A percentile compares a stretch with the other conserved stretches of the same genome.
Evolutionary conservation across 768 basidiomycete species (phyloP).

Genomic region (Boletus pseudopeckii): DNA sequence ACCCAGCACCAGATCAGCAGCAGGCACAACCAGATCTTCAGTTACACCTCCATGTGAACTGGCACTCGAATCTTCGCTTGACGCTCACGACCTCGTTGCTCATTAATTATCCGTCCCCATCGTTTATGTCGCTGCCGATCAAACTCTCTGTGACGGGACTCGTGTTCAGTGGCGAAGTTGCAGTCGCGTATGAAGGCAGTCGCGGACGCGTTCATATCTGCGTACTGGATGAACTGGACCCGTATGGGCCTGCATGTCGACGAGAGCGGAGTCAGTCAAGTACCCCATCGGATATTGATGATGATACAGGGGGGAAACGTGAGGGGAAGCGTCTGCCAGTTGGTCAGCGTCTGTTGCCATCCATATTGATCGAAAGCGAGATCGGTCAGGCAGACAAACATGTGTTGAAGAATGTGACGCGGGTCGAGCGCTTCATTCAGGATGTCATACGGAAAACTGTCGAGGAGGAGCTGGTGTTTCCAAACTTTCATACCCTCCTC

Average conservation of each 20-base stretch:
- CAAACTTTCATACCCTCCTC: slow-evolving; percentile 85
- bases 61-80: slow-evolving; percentile 85
- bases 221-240: slow-evolving; percentile 83
- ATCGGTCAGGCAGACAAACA: slow-evolving; percentile 96
- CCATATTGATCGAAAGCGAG: slow-evolving; percentile 92
- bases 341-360: slow-evolving; percentile 80
- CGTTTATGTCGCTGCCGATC: slow-evolving; percentile 97
- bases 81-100: slow-evolving; percentile 89
- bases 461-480: slow-evolving; percentile 94
- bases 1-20: slow-evolving; percentile 24
- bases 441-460: slow-evolving; percentile 93
- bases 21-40: slow-evolving; percentile 65
- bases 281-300: slow-evolving; percentile 61
- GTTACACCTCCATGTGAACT: slow-evolving; percentile 79
- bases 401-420: slow-evolving; percentile 90
- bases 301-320: slow-evolving; percentile 47
- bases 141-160: slow-evolving; percentile 89
- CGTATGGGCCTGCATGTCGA: slow-evolving; percentile 71
- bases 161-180: slow-evolving; percentile 81
- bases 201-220: slow-evolving; percentile 81
- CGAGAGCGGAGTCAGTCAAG: slow-evolving; percentile 44
- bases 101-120: slow-evolving; percentile 94
- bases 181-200: slow-evolving; percentile 87
- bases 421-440: slow-evolving; percentile 93
- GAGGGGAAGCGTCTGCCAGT: slow-evolving; percentile 68